Conservation (phyloP, 176 grass and related monocot genomes). For the Eleusine coracana region DNA sequence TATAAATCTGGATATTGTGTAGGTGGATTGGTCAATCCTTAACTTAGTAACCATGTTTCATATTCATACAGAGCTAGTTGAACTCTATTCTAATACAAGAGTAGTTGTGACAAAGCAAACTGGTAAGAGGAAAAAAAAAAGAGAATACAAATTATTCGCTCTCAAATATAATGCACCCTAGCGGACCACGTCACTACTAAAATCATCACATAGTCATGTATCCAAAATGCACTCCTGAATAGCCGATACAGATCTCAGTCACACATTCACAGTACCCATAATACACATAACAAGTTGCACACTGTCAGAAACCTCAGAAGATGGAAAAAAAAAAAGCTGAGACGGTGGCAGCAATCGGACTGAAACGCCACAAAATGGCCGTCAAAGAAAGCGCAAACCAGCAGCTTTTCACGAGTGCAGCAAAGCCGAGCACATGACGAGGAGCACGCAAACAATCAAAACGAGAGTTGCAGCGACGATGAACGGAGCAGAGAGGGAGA, state of each 20-base stretch:
- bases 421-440: not conserved
- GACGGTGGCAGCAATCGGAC: not conserved
- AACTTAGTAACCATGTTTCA: too few species aligned
- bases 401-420: too few species aligned
- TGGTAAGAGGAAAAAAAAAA: not conserved
- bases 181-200: not conserved
- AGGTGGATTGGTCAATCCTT: too few species aligned
- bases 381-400: not conserved
- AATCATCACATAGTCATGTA: not conserved
- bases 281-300: not conserved
- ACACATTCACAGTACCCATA: not conserved
- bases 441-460: not conserved
- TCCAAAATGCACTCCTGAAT: not conserved
- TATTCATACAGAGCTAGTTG: too few species aligned
- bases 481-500: too few species aligned
- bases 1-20: too few species aligned
- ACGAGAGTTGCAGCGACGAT: not conserved
- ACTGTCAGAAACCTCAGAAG: not conserved
- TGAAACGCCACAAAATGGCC: not conserved
- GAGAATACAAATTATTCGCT: not conserved
- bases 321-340: not conserved
- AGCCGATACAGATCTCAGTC: not conserved
- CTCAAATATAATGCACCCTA: not conserved
- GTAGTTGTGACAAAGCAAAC: not conserved
- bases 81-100: not conserved